These are phyloP conservation scores for Candida cerambycidarum DNA, from an alignment of 805 yeast species.

Conservation along the genomic window DNA sequence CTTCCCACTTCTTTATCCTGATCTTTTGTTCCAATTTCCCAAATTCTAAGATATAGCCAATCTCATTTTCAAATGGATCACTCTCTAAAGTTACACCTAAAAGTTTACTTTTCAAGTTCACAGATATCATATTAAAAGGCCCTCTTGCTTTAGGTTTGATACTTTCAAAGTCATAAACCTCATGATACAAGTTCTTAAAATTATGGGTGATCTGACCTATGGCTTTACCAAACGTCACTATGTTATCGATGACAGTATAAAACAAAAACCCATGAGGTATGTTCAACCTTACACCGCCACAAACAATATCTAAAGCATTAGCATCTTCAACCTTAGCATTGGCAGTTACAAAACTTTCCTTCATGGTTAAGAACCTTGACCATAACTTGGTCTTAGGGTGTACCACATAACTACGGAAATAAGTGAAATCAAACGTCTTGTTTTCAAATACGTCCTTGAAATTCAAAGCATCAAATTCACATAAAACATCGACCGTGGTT, in stretches of 20 bases:
- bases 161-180: constrained; percentile 28
- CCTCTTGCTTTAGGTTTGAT: constrained; percentile 37
- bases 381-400: constrained; percentile 50
- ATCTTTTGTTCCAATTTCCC: constrained; percentile 66
- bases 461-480: constrained; percentile 41
- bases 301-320: constrained; percentile 21
- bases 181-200: constrained; percentile 32
- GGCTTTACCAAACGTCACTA: constrained; percentile 66
- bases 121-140: constrained; percentile 51
- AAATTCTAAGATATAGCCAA: constrained; percentile 61
- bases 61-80: constrained; percentile 83
- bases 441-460: constrained; percentile 25
- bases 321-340: constrained; percentile 16
- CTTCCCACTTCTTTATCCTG: constrained; percentile 50
- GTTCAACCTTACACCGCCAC: constrained; percentile 46
- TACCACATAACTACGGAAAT: constrained; percentile 45
- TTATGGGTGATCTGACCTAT: constrained; percentile 58
- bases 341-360: constrained; percentile 17
- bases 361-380: constrained; percentile 38
- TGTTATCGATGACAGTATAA: constrained; percentile 77
- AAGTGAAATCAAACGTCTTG: constrained; percentile 32
- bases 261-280: constrained; percentile 76
- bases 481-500: constrained; percentile 44
- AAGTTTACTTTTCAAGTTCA: constrained; percentile 54
- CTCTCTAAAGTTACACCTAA: constrained; percentile 73